Percentiles rank a stretch among this genome's conserved stretches.
phyloP scores from a whole-genome alignment of 768 basidiomycete species.

The Tephrocybe sp. region DNA sequence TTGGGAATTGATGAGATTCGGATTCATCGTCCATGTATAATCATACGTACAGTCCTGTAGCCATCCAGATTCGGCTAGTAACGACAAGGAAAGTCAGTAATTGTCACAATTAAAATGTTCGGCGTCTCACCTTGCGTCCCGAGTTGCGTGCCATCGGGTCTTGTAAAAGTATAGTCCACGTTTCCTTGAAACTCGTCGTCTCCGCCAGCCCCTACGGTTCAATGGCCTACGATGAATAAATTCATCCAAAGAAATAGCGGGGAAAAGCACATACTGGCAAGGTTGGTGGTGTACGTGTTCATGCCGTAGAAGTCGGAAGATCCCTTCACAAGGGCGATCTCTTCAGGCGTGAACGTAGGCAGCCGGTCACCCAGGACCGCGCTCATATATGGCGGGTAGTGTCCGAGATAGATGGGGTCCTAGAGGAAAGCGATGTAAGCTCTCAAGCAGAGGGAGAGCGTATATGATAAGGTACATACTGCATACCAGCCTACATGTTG shows the following conservation, averaged over 20 bases:
- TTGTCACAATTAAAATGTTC: background rate
- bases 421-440: conserved; percentile 16
- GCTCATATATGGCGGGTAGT: conserved; percentile 61
- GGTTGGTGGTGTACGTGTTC: conserved; percentile 70
- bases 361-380: conserved; percentile 56
- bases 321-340: conserved; percentile 55
- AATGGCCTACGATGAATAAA: conserved; percentile 3
- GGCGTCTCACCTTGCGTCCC: conserved; percentile 52
- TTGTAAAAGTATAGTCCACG: conserved; percentile 60
- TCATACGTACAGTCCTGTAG: conserved; percentile 4
- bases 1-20: background rate
- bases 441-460: background rate
- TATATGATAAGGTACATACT: conserved; percentile 35
- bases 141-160: conserved; percentile 64
- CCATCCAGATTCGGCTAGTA: background rate
- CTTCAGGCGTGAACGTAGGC: conserved; percentile 55
- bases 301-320: conserved; percentile 73
- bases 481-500: conserved; percentile 57
- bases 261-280: conserved; percentile 45
- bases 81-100: background rate
- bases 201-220: conserved; percentile 53
- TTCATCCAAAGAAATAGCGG: background rate
- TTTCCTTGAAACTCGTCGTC: conserved; percentile 64
- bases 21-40: background rate
- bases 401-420: conserved; percentile 72